These are phyloP conservation scores for Nakazawaea wickerhamii DNA, from an alignment of 805 yeast genomes.

Conservation along the genomic window DNA sequence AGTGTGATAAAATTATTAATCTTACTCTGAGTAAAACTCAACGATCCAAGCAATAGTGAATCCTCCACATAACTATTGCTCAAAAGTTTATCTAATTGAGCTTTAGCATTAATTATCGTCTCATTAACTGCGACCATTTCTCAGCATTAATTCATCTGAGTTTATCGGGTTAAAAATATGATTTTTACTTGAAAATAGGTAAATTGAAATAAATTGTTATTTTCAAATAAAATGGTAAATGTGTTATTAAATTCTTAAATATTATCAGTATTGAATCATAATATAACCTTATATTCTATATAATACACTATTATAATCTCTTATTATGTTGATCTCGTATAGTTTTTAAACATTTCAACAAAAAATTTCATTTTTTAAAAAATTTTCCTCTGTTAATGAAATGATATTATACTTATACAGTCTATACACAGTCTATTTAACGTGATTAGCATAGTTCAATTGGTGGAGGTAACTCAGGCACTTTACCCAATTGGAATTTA, in stretches of 20 bases:
- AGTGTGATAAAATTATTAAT: slow-evolving; percentile 37
- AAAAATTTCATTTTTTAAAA: background rate
- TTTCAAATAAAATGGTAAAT: no score
- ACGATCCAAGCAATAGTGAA: slow-evolving; percentile 42
- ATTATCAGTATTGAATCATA: slow-evolving; percentile 5
- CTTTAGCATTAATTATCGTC: slow-evolving; percentile 16
- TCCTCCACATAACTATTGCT: slow-evolving; percentile 30
- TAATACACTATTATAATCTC: background rate
- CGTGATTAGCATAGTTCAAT: slow-evolving; percentile 29
- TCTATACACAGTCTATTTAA: background rate
- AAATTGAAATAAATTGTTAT: no score
- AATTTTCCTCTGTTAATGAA: background rate
- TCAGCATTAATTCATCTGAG: background rate
- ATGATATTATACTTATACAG: background rate
- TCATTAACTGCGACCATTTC: slow-evolving; percentile 2
- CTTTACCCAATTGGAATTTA: slow-evolving; percentile 49
- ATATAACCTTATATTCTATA: background rate
- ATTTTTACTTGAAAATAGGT: no score
- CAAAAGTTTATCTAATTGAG: slow-evolving; percentile 26
- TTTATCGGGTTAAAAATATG: no score
- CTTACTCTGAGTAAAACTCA: slow-evolving; percentile 43
- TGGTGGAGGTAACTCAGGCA: slow-evolving; percentile 77
- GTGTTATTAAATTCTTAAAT: no score
- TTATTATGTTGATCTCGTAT: no score
- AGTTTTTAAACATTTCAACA: no score